Percentiles rank a stretch among this genome's conserved stretches.
Evolutionary conservation across 805 yeast species (phyloP).

Genomic region (Pichia kluyveri): DNA sequence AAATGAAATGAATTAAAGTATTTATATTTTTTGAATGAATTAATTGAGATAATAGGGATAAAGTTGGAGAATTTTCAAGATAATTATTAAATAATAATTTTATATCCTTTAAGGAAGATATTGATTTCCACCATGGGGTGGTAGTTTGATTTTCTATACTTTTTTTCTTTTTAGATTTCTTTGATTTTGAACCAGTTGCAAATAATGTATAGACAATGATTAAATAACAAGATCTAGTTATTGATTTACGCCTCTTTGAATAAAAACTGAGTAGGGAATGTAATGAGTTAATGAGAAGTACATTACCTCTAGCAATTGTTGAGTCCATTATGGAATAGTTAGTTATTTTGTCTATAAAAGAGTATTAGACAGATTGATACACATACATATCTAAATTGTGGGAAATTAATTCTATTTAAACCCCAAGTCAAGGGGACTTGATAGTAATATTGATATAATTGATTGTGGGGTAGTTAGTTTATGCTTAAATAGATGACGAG

Average conservation of each 20-base stretch:
- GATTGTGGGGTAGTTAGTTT: too few species aligned
- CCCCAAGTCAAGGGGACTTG: too few species aligned
- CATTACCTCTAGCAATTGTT: conserved; percentile 3
- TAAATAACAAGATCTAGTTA: conserved; percentile 17
- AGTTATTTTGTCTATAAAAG: too few species aligned
- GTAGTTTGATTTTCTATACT: not conserved
- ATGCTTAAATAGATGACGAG: too few species aligned
- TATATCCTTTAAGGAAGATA: not conserved
- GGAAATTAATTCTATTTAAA: too few species aligned
- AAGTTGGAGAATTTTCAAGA: not conserved
- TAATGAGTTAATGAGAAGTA: conserved; percentile 5
- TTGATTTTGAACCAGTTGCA: conserved; percentile 18
- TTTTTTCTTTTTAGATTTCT: conserved; percentile 1
- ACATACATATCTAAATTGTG: too few species aligned
- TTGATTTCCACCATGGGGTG: not conserved
- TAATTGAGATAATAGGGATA: not conserved
- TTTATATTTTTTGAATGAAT: conserved; percentile 4
- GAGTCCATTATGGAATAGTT: not conserved
- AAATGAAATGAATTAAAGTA: conserved; percentile 23
- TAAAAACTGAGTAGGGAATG: conserved; percentile 11
- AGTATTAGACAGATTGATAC: too few species aligned
- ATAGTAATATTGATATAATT: too few species aligned
- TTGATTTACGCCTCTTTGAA: conserved; percentile 14
- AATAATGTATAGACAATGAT: conserved; percentile 19
- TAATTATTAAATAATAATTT: not conserved